phyloP scores from a whole-genome alignment of 108 stramenopile genomes.

The Cyclotella distinguenda region DNA sequence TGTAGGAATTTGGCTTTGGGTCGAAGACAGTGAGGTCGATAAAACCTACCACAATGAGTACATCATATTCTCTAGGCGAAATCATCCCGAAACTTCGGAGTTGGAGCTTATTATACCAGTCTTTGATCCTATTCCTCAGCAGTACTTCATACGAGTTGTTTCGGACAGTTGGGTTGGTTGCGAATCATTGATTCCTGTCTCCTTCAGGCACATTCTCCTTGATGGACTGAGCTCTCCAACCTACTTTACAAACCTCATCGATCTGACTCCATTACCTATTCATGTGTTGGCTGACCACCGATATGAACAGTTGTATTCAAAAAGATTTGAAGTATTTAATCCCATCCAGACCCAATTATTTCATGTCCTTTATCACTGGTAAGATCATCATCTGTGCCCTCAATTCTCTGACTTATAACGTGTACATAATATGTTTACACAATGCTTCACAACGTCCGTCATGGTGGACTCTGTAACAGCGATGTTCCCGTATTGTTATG shows the following conservation, averaged over 20 bases:
- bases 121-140: conserved; percentile 84
- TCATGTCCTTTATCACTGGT: conserved; percentile 81
- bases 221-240: conserved; percentile 65
- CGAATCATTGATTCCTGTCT: conserved; percentile 83
- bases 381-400: not conserved
- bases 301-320: conserved; percentile 85
- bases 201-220: conserved; percentile 77
- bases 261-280: conserved; percentile 90
- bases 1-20: conserved; percentile 94
- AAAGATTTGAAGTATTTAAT: conserved; percentile 92
- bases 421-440: no score
- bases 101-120: conserved; percentile 92
- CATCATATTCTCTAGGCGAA: conserved; percentile 65
- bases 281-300: conserved; percentile 77
- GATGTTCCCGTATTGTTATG: conserved; percentile 94
- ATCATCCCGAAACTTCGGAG: conserved; percentile 62
- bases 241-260: conserved; percentile 84
- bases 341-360: conserved; percentile 91
- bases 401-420: no score
- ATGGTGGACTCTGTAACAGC: conserved; percentile 85
- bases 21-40: conserved; percentile 91
- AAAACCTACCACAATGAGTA: conserved; percentile 84
- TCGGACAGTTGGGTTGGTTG: conserved; percentile 95
- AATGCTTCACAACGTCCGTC: no score
- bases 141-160: conserved; percentile 87